These are phyloP conservation scores for Plasmodiophora brassicae DNA, from an alignment of 208 protist genomes.

Conservation along the genomic window DNA sequence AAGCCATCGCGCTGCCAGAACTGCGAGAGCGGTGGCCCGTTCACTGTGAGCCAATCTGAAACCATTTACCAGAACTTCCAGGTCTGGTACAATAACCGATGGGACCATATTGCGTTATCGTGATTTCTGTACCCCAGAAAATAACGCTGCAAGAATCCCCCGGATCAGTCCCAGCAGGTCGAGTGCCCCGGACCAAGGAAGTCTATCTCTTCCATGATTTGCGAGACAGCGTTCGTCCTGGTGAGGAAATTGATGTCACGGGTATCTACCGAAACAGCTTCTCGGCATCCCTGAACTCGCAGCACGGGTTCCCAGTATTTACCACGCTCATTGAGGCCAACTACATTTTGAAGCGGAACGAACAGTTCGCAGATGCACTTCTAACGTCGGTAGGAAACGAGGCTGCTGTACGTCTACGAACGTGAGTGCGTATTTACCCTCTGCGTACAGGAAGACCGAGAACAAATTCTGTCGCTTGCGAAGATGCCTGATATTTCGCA, in stretches of 20 bases:
- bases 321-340: constrained; percentile 95
- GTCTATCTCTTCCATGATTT: constrained; percentile 94
- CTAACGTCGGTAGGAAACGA: background rate
- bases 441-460: constrained; percentile 41
- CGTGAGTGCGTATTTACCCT: background rate
- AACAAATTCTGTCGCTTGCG: constrained; percentile 66
- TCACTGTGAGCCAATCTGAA: constrained; percentile 52
- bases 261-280: constrained; percentile 97
- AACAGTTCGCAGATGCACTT: background rate
- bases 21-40: background rate
- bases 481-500: constrained; percentile 65
- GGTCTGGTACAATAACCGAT: background rate
- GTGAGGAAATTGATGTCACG: constrained; percentile 77
- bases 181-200: constrained; percentile 92
- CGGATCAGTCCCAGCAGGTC: constrained; percentile 89
- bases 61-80: constrained; percentile 96
- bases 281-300: constrained; percentile 89
- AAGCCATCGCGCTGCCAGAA: background rate
- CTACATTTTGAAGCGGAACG: constrained; percentile 64
- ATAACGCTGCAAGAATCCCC: constrained; percentile 94
- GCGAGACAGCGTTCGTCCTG: constrained; percentile 92
- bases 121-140: constrained; percentile 70
- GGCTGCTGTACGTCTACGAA: background rate
- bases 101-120: background rate
- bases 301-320: constrained; percentile 98